phyloP scores from a whole-genome alignment of 495 filamentous ascomycete genomes.

The Aeminium ludgeri region DNA sequence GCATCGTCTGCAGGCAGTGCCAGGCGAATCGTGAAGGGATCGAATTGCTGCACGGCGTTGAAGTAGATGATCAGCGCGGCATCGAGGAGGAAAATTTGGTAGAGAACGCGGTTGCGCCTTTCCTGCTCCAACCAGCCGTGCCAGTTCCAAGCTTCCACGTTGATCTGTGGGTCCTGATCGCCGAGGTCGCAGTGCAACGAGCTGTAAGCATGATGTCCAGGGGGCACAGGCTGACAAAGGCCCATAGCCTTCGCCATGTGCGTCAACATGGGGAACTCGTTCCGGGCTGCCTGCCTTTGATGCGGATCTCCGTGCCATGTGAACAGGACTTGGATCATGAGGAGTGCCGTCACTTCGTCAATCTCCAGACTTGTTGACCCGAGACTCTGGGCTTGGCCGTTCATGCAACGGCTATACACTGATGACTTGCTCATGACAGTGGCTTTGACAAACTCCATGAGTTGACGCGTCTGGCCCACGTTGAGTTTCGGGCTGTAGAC shows the following conservation, averaged over 20 bases:
- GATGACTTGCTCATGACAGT: constrained; percentile 21
- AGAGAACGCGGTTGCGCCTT: constrained; percentile 43
- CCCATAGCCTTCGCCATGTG: constrained; percentile 33
- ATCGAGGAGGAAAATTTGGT: constrained; percentile 40
- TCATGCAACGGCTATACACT: constrained; percentile 26
- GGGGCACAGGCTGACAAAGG: constrained; percentile 30
- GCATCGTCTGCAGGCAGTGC: constrained; percentile 50
- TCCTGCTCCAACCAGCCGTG: constrained; percentile 49
- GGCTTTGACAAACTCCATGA: constrained; percentile 38
- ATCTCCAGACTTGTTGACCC: constrained; percentile 25
- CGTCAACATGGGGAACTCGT: constrained; percentile 35
- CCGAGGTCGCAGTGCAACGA: constrained; percentile 22
- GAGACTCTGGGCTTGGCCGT: constrained; percentile 20
- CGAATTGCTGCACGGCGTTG: constrained; percentile 40
- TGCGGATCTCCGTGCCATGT: constrained; percentile 46
- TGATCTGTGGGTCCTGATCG: constrained; percentile 17
- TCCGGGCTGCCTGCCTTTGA: constrained; percentile 39
- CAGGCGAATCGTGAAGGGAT: constrained; percentile 38
- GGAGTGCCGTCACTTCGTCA: constrained; percentile 44
- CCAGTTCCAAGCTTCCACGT: constrained; percentile 37
- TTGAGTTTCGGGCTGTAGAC: constrained; percentile 43
- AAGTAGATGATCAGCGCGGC: constrained; percentile 46
- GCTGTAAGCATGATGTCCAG: constrained; percentile 22
- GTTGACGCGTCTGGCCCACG: constrained; percentile 36
- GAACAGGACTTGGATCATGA: constrained; percentile 37